These are phyloP conservation scores for Phytophthora nicotianae DNA, from an alignment of 352 stramenopile genomes.

Conservation along the genomic window DNA sequence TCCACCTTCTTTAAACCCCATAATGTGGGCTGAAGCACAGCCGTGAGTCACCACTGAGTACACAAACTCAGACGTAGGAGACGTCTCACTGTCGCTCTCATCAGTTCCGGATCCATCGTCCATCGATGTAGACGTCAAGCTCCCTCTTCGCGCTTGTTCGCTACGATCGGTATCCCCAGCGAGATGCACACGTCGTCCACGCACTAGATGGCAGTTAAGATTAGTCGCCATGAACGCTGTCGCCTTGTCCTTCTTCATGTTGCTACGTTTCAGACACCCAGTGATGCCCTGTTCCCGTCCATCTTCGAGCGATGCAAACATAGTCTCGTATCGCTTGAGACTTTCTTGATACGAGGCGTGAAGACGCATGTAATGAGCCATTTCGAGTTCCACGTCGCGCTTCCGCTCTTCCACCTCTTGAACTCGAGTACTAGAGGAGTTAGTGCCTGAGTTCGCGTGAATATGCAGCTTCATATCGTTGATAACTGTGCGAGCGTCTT, in stretches of 20 bases:
- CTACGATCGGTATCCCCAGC: constrained; percentile 39
- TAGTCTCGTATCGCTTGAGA: constrained; percentile 71
- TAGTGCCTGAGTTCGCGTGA: constrained; percentile 19
- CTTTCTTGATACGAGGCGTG: constrained; percentile 67
- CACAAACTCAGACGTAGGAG: constrained; percentile 49
- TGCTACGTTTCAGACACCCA: constrained; percentile 82
- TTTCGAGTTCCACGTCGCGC: constrained; percentile 54
- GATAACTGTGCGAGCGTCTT: constrained; percentile 57
- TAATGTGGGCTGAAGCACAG: constrained; percentile 74
- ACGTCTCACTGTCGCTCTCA: constrained; percentile 45
- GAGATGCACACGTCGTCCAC: constrained; percentile 60
- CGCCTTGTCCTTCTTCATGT: constrained; percentile 86
- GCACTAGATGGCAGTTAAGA: constrained; percentile 82
- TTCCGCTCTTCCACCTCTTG: constrained; percentile 47
- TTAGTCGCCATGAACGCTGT: constrained; percentile 89
- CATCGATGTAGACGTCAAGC: constrained; percentile 36
- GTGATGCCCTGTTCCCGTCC: constrained; percentile 85
- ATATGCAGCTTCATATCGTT: constrained; percentile 68
- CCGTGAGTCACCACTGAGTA: constrained; percentile 83
- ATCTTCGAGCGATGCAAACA: constrained; percentile 72
- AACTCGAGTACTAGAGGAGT: constrained; percentile 15
- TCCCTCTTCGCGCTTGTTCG: constrained; percentile 28
- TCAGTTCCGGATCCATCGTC: constrained; percentile 40
- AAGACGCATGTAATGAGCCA: constrained; percentile 68
- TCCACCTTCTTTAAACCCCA: constrained; percentile 88